Conservation (phyloP, 1,284 basidiomycete genomes). For the Ustilago sp. region DNA sequence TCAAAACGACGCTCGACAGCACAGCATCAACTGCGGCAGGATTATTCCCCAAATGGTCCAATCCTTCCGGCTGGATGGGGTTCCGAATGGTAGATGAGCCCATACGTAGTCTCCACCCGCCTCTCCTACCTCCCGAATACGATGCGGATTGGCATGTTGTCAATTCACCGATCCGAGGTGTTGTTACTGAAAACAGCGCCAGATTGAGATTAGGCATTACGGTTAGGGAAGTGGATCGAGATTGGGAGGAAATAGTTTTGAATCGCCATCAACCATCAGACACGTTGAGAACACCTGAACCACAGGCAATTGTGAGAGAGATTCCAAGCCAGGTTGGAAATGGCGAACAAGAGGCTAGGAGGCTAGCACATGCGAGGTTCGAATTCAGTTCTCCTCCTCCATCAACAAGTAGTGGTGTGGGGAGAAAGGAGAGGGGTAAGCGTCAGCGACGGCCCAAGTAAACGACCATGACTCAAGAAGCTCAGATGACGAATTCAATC, state of each 20-base stretch:
- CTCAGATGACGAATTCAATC: not conserved
- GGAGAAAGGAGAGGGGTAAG: too few relatives aligned
- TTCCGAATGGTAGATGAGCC: constrained; percentile 1
- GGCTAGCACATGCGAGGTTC: not conserved
- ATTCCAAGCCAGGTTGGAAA: too few relatives aligned
- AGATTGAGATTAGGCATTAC: constrained; percentile 13
- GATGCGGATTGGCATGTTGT: not conserved
- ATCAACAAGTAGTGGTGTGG: too few relatives aligned
- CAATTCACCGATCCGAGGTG: constrained; percentile 23
- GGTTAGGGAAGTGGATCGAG: not conserved
- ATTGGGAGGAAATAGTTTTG: not conserved
- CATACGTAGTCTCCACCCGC: too few relatives aligned
- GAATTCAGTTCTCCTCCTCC: too few relatives aligned
- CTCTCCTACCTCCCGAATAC: not conserved
- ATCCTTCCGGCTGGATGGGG: constrained; percentile 5
- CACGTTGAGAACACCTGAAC: not conserved
- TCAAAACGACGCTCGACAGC: not conserved
- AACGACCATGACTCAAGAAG: not conserved
- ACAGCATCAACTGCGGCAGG: not conserved
- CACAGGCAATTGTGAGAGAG: too few relatives aligned
- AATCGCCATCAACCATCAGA: not conserved
- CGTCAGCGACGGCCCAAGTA: too few relatives aligned
- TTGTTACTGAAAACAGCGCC: not conserved
- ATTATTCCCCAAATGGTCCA: not conserved
- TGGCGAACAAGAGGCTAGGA: too few relatives aligned